Evolutionary conservation across 2,329 filamentous ascomycete species (phyloP), one percentile per base, ranked within the genome.

Genomic region (Cytospora piceicola): DNA sequence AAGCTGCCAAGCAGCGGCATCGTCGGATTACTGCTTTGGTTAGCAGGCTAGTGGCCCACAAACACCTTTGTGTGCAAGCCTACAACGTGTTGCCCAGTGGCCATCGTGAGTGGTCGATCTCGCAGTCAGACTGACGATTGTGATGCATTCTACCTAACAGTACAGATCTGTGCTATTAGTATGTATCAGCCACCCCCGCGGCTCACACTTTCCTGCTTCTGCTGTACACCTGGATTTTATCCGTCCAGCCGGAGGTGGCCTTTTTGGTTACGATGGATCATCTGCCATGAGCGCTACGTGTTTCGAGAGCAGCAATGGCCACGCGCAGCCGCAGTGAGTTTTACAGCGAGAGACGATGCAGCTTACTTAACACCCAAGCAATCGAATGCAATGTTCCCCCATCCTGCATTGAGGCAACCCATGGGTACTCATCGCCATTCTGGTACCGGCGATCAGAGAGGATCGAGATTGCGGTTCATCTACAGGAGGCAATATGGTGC

Each of bases 31-130:
- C 61, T 52, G 29, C 27, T 22, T 57, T 57, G 53, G 36, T 36
- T n/a, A n/a, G n/a, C n/a, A 49, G n/a, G n/a, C 8, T 14, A 20
- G 14, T 9, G 5, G 12, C 30, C 22, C 53, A 51, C 39, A 14
- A 15, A 15, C 34, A 36, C 32, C 32, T 14, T 29, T 9, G 42
- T 55, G 15, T 39, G 29, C 8, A 55, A 46, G 39, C 27, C 32
- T 32, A 51, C 29, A 63, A 63, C 60, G 60, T 63, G 53, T 54
- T 29, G 34, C 29, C 6, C 15, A 30, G 20, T 42, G 42, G 53
- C 53, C 46, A 15, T 51, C 9, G 27, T 51, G 53, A 63, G 39
- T 63, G 60, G 60, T 15, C 30, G 52, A 42, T 24, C 4, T 6
- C n/a, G 46, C 52, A 36, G 52, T 24, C 60, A 55, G 36, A 15